Evolutionary conservation across 1,284 basidiomycete genomes (phyloP).

Genomic region (Apiotrichum sp.): DNA sequence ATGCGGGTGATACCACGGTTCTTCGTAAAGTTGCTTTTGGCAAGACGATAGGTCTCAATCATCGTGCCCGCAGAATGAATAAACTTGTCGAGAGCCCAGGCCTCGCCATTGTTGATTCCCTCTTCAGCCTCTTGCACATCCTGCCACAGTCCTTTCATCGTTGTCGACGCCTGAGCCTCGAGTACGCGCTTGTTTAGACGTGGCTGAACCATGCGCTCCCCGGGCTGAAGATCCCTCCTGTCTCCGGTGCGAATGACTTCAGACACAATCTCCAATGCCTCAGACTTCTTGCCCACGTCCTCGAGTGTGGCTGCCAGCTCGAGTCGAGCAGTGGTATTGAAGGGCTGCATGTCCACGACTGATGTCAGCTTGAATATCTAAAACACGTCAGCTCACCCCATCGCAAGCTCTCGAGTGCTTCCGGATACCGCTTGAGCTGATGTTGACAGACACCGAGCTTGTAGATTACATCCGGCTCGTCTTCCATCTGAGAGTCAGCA

Average conservation of each 20-base stretch:
- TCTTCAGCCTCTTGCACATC: slow-evolving; percentile 45
- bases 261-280: slow-evolving; percentile 77
- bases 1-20: slow-evolving; percentile 51
- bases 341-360: slow-evolving; percentile 69
- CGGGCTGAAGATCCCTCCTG: slow-evolving; percentile 19
- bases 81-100: slow-evolving; percentile 55
- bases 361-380: background rate
- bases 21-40: slow-evolving; percentile 71
- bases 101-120: slow-evolving; percentile 39
- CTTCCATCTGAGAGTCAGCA: slow-evolving; percentile 5
- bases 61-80: slow-evolving; percentile 75
- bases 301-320: slow-evolving; percentile 86
- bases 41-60: slow-evolving; percentile 81
- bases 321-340: slow-evolving; percentile 74
- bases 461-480: slow-evolving; percentile 28
- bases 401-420: slow-evolving; percentile 75
- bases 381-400: slow-evolving; percentile 54
- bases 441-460: slow-evolving; percentile 67
- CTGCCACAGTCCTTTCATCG: slow-evolving; percentile 43
- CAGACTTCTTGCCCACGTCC: slow-evolving; percentile 63
- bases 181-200: slow-evolving; percentile 32
- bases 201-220: slow-evolving; percentile 19
- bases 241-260: slow-evolving; percentile 49
- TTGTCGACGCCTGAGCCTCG: slow-evolving; percentile 35
- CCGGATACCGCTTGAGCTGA: slow-evolving; percentile 62